Evolutionary conservation across 495 filamentous ascomycete genomes (phyloP), one percentile per base, ranked within the genome.

Genomic region (Lophiotrema nucula): DNA sequence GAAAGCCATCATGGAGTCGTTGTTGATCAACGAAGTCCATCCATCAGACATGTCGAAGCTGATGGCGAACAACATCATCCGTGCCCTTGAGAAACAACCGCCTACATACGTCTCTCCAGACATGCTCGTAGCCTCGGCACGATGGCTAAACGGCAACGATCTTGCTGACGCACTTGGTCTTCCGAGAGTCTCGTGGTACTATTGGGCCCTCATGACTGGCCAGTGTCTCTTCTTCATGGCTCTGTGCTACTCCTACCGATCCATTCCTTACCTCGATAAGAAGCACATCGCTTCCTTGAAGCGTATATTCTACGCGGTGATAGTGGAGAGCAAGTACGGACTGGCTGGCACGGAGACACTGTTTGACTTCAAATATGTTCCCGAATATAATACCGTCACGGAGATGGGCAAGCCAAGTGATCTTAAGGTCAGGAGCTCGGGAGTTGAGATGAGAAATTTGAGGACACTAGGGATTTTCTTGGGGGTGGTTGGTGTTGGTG

Each of bases 31-130:
- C 4, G 87, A 90, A 67, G 74, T 91, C 35, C 64, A 79, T 50
- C 88, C 88, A 0, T 81, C 80, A 0, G 68, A 75, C 2, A 84
- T 78, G 22, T 83, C 81, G 2, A 76, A 77, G 43, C 68, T 84
- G 3, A 72, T 92, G 2, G 86, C 86, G 0, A 83, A 85, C 65
- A 92, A 92, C 67, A 87, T 91, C 68, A 85, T 92, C 64, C 71
- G 79, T 6, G 77, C 81, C 18, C 73, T 91, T 1, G 76, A 84
- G 60, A 73, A 74, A 21, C 81, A 80, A 5, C 80, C 88, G 0
- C 88, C 88, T 0, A 73, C 79, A 0, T 86, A 83, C 56, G 79
- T 83, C 13, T 67, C 66, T 11, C 60, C 67, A 5, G 68, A 81
- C 25, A 89, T 88, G 59, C 72, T 92, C 28, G 74, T 81, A 47